phyloP scores from a whole-genome alignment of 192 early-diverging fungal genomes.

The Coemansia aciculifera region DNA sequence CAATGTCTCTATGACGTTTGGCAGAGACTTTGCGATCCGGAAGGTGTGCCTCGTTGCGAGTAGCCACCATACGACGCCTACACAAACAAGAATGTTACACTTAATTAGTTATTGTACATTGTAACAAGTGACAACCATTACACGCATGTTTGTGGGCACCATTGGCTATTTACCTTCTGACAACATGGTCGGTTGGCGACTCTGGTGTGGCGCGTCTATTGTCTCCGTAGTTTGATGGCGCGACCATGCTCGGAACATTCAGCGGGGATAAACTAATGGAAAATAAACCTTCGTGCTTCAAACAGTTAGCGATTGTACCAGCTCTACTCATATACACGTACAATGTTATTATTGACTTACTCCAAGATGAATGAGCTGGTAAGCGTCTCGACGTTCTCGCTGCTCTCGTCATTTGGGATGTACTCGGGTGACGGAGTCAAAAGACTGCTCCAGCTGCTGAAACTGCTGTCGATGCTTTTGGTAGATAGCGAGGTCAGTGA shows the following conservation, averaged over 20 bases:
- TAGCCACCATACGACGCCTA: conserved; percentile 9
- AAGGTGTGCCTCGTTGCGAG: neutral
- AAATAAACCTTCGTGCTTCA: neutral
- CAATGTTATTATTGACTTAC: neutral
- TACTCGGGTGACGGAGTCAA: conserved; percentile 7
- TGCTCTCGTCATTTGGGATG: neutral
- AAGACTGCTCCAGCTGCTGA: conserved; percentile 11
- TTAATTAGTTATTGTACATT: neutral
- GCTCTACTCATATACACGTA: neutral
- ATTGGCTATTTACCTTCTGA: conserved; percentile 11
- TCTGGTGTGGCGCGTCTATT: conserved; percentile 11
- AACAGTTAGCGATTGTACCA: neutral
- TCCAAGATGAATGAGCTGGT: neutral
- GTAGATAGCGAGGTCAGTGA: conserved; percentile 26
- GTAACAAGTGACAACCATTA: neutral
- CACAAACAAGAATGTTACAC: neutral
- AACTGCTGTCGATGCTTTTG: conserved; percentile 12
- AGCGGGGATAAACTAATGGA: neutral
- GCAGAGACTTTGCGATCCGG: neutral
- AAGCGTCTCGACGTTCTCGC: conserved; percentile 21
- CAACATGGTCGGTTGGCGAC: conserved; percentile 7
- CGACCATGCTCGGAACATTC: neutral
- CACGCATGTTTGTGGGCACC: too few relatives aligned
- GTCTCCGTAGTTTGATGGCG: neutral
- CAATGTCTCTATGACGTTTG: neutral